Conservation (phyloP, 164 flowering plant species). For the Nymphaea colorata region DNA sequence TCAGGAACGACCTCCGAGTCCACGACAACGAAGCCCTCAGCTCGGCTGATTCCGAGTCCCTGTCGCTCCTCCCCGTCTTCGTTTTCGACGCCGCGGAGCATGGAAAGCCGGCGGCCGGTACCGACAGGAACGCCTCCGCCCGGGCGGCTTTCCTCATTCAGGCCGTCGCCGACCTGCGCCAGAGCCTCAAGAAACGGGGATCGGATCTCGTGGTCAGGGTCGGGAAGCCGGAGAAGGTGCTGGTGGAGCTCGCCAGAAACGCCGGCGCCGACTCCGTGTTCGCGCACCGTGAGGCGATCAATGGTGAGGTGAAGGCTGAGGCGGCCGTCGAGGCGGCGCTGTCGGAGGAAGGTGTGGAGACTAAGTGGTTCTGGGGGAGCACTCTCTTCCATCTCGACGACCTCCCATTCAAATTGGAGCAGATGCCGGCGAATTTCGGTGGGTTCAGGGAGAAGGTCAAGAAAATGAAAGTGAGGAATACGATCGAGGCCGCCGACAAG, state of each 20-base stretch:
- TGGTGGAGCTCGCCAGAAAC: slow-evolving; percentile 68
- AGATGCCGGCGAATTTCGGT: slow-evolving; percentile 74
- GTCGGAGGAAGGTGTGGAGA: slow-evolving; percentile 83
- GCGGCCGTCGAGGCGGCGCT: slow-evolving; percentile 62
- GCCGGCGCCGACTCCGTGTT: slow-evolving; percentile 91
- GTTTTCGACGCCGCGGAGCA: slow-evolving; percentile 86
- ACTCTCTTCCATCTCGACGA: slow-evolving; percentile 87
- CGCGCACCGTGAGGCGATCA: slow-evolving; percentile 64
- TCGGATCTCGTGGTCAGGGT: slow-evolving; percentile 77
- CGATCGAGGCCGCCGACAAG: slow-evolving; percentile 65
- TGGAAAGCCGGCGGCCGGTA: slow-evolving; percentile 76
- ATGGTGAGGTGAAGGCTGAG: slow-evolving; percentile 72
- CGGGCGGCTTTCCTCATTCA: slow-evolving; percentile 68
- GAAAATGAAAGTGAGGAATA: slow-evolving; percentile 62
- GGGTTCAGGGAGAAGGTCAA: slow-evolving; percentile 79
- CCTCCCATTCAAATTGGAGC: slow-evolving; percentile 76
- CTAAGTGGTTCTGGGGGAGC: slow-evolving; percentile 89
- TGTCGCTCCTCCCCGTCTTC: slow-evolving; percentile 78
- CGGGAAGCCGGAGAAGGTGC: slow-evolving; percentile 71
- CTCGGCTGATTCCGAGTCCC: slow-evolving; percentile 67
- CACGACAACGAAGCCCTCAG: slow-evolving; percentile 78
- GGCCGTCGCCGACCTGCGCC: slow-evolving; percentile 65
- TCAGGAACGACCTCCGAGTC: slow-evolving; percentile 79
- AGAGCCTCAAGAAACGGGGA: slow-evolving; percentile 54
- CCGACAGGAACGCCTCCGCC: slow-evolving; percentile 75